A percentile compares a stretch with the other conserved stretches of the same genome.
These are phyloP conservation scores for Lagenaria siceraria DNA, from an alignment of 306 rosid genomes.

Conservation along the genomic window DNA sequence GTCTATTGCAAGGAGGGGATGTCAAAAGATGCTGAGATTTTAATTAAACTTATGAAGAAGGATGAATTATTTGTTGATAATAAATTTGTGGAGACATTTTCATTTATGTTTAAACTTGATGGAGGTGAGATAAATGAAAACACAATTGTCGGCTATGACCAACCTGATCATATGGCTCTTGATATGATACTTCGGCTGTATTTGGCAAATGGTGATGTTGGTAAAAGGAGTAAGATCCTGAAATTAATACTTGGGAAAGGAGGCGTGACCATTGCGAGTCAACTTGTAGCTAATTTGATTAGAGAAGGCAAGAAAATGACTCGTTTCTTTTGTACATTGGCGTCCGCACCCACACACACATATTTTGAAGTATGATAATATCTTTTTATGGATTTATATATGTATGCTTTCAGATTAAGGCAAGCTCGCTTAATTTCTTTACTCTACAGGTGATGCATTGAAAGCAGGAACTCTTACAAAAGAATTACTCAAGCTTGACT, in stretches of 20 bases:
- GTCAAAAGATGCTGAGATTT: constrained; percentile 47
- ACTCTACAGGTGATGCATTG: constrained; percentile 52
- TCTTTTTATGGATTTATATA: not conserved
- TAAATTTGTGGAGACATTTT: constrained; percentile 45
- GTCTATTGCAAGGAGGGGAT: constrained; percentile 70
- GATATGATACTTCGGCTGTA: constrained; percentile 49
- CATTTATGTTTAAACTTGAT: constrained; percentile 23
- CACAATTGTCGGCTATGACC: constrained; percentile 24
- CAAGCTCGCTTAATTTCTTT: not conserved
- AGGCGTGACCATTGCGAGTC: constrained; percentile 32
- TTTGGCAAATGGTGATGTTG: constrained; percentile 34
- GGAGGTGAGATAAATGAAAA: constrained; percentile 31
- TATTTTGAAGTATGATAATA: not conserved
- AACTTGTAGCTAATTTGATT: constrained; percentile 33
- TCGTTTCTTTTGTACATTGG: not conserved
- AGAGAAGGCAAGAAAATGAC: constrained; percentile 45
- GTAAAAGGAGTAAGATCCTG: constrained; percentile 30
- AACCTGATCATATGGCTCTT: constrained; percentile 50
- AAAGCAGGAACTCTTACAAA: constrained; percentile 48
- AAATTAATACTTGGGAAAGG: constrained; percentile 35
- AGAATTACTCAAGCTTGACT: constrained; percentile 33
- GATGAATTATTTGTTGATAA: constrained; percentile 19
- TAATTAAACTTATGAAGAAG: constrained; percentile 38
- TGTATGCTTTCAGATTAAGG: constrained; percentile 8
- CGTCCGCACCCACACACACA: too few relatives aligned